Conservation (phyloP, 441 rosid genomes). For the Gossypium lobatum region DNA sequence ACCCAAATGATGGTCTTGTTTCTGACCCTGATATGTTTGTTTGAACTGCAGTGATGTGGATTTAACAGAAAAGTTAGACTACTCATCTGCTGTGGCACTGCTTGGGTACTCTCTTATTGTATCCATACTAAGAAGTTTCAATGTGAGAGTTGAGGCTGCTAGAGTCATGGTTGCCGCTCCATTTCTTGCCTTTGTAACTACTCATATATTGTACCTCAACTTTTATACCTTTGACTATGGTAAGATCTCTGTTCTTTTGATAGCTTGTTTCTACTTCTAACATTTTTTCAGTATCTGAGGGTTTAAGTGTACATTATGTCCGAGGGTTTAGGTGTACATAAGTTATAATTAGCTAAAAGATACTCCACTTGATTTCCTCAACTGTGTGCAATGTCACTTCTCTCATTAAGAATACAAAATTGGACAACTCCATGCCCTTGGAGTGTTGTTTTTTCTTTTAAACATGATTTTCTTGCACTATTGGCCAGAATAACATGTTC, state of each 20-base stretch:
- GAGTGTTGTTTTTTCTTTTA: no score
- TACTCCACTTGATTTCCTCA: background rate
- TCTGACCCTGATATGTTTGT: slow-evolving; percentile 6
- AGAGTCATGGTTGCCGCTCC: slow-evolving; percentile 96
- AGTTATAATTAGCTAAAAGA: background rate
- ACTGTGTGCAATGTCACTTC: no score
- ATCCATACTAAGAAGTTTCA: slow-evolving; percentile 60
- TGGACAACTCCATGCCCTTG: no score
- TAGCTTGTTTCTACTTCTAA: slow-evolving; percentile 4
- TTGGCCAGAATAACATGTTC: background rate
- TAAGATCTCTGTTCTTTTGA: slow-evolving; percentile 24
- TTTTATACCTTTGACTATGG: slow-evolving; percentile 76
- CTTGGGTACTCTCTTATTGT: slow-evolving; percentile 78
- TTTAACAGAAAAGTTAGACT: slow-evolving; percentile 79
- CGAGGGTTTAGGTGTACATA: background rate
- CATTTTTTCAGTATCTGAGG: background rate
- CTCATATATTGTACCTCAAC: slow-evolving; percentile 81
- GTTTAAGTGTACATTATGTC: background rate
- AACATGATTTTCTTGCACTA: background rate
- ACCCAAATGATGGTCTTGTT: background rate
- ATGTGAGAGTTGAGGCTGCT: slow-evolving; percentile 64
- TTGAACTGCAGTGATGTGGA: slow-evolving; percentile 67
- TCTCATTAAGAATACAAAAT: no score
- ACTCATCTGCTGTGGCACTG: slow-evolving; percentile 82
- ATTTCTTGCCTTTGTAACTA: slow-evolving; percentile 67